Evolutionary conservation across 2,329 filamentous ascomycete genomes (phyloP), one percentile per base, ranked within the genome.

Genomic region (Penicillium glabrum): DNA sequence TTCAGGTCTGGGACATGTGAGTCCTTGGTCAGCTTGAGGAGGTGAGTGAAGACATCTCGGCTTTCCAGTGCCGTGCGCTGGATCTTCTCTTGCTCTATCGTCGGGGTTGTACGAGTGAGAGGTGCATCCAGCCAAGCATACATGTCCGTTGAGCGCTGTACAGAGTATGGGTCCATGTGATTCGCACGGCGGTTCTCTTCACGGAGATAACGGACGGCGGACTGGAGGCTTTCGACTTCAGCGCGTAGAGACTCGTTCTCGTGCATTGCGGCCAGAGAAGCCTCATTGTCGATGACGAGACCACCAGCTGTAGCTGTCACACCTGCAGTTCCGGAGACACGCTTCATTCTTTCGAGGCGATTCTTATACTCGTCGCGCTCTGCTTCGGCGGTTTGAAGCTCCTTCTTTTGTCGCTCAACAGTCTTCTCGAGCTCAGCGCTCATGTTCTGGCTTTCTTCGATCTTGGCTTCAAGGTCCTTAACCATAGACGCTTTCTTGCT

Each of bases 401-500:
- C 77, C 59, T 67, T 70, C 52, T 68, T 72, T 48, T 73, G 76
- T 51, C 61, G 67, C 41, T 74, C 72, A 14, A 73, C 69, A 7
- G 65, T 69, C 35, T 57, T 69, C 49, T 69, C 62, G 6, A 72
- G 69, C 19, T 74, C 70, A 5, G 61, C 50, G 54, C 72, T 70
- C 43, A 73, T 72, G 13, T 65, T 54, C 53, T 73, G 72, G 44
- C 75, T 61, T n/a, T 69, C 65, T 56, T 78, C 74, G 43, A 79
- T 69, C 56, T 76, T 74, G 14, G 66, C 57, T 61, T 79, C 76
- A 29, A 79, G 69, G 7, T 78, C 75, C 59, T 78, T 78, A 21
- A 76, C 74, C 57, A 74, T 70, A 3, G 73, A 85, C 14, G 89
- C 86, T 75, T 93, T 93, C 70, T 89, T 86, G 62, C 87, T 86